These are phyloP conservation scores for Eimeria necatrix DNA, from an alignment of 169 alveolate genomes.

Conservation along the genomic window DNA sequence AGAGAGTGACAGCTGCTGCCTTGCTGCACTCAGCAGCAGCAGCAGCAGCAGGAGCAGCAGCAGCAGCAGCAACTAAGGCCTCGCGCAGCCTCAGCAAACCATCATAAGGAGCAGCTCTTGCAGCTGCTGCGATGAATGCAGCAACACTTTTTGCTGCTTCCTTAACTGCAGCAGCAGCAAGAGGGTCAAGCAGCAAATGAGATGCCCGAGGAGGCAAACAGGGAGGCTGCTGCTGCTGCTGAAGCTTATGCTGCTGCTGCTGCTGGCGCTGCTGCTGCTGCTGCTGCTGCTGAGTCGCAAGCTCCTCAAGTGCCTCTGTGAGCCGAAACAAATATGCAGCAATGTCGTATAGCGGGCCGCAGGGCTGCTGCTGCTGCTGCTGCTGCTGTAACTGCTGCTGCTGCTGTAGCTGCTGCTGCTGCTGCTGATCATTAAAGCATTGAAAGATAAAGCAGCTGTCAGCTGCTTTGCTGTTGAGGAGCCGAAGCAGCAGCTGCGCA, in stretches of 20 bases:
- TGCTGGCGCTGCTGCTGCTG: slow-evolving; percentile 11
- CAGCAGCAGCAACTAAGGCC: slow-evolving; percentile 22
- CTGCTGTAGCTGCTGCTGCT: background rate
- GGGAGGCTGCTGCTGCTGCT: background rate
- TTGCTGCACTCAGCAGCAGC: slow-evolving; percentile 2
- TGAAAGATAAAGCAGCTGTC: background rate
- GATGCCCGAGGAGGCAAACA: background rate
- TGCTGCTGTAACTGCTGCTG: slow-evolving; percentile 6
- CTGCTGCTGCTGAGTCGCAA: background rate
- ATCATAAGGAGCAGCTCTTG: background rate
- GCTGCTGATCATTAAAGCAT: background rate
- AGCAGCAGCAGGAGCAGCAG: slow-evolving; percentile 14
- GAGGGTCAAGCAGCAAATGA: background rate
- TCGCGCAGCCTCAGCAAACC: slow-evolving; percentile 8
- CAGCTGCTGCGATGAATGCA: slow-evolving; percentile 28
- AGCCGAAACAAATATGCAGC: too few species aligned
- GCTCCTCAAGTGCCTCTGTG: background rate
- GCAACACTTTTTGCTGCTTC: background rate
- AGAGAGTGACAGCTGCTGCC: background rate
- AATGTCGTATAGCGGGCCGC: background rate
- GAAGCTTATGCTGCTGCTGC: background rate
- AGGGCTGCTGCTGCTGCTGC: background rate
- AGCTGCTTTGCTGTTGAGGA: background rate
- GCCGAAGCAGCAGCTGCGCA: slow-evolving; percentile 38
- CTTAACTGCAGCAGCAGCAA: background rate